Evolutionary conservation across 108 stramenopile genomes (phyloP).

Genomic region (Fragilaria radians): DNA sequence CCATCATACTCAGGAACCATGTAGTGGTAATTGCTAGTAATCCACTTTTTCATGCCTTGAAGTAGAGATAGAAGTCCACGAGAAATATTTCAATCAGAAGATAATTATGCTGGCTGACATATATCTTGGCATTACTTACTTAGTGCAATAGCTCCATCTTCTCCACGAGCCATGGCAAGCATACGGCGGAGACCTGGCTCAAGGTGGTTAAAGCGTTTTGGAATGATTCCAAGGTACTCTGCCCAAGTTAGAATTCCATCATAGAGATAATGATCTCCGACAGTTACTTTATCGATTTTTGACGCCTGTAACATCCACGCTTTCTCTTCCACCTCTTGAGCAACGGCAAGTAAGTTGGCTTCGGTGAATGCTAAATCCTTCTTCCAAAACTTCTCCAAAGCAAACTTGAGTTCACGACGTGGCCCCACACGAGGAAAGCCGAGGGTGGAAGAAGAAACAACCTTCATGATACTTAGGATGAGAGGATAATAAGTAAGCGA

Average conservation of each 20-base stretch:
- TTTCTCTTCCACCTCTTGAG: constrained; percentile 14
- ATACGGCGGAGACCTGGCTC: constrained; percentile 26
- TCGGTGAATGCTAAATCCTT: no score
- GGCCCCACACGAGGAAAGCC: constrained; percentile 61
- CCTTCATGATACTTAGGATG: no score
- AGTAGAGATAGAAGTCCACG: no score
- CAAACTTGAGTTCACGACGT: constrained; percentile 60
- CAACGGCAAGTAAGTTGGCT: constrained; percentile 14
- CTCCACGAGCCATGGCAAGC: constrained; percentile 54
- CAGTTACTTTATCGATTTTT: constrained; percentile 35
- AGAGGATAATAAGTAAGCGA: no score
- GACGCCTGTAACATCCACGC: constrained; percentile 54
- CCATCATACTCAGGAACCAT: constrained; percentile 57
- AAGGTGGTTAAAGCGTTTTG: constrained; percentile 25
- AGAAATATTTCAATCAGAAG: no score
- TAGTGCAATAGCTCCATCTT: constrained; percentile 41
- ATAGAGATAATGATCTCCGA: constrained; percentile 48
- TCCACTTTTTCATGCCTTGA: constrained; percentile 64
- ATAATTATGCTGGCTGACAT: no score
- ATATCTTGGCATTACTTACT: constrained; percentile 33
- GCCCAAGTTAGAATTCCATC: constrained; percentile 38
- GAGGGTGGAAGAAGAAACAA: constrained; percentile 23
- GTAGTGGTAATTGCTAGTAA: constrained; percentile 71
- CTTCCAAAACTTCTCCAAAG: constrained; percentile 53
- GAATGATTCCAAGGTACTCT: constrained; percentile 24